Conservation (phyloP, 768 basidiomycete species). For the Cystofilobasidium capitatum region DNA sequence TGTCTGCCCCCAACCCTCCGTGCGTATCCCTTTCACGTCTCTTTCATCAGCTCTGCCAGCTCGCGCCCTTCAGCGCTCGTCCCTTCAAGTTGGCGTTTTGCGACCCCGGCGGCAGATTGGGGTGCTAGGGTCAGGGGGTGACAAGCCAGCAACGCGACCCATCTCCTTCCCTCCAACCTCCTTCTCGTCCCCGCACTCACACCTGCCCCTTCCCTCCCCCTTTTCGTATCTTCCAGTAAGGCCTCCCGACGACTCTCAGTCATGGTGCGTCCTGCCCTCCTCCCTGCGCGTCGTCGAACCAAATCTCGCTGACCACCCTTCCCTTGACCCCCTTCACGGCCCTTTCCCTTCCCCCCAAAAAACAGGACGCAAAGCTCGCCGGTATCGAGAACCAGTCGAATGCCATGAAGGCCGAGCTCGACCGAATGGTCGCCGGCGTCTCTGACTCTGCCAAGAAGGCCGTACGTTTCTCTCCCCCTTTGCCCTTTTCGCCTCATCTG, state of each 20-base stretch:
- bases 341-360: background rate
- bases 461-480: slow-evolving; percentile 44
- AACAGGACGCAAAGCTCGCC: slow-evolving; percentile 82
- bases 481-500: background rate
- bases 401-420: slow-evolving; percentile 97
- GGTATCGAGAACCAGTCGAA: slow-evolving; percentile 87
- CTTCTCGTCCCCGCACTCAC: too few species aligned
- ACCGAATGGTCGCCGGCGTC: slow-evolving; percentile 78
- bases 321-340: background rate
- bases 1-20: too few species aligned
- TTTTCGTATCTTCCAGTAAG: slow-evolving; percentile 29
- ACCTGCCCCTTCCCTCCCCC: background rate
- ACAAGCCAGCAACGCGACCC: too few species aligned
- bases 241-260: slow-evolving; percentile 33
- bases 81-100: too few species aligned
- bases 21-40: too few species aligned
- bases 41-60: too few species aligned
- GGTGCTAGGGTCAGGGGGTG: too few species aligned
- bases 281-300: background rate
- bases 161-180: background rate
- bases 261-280: slow-evolving; percentile 30
- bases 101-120: too few species aligned
- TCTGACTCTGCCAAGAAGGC: slow-evolving; percentile 69
- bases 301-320: background rate
- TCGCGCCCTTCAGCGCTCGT: too few species aligned